Evolutionary conservation across 1,284 basidiomycete genomes (phyloP), one percentile per base, ranked within the genome.

Genomic region (Nidula niveotomentosa): DNA sequence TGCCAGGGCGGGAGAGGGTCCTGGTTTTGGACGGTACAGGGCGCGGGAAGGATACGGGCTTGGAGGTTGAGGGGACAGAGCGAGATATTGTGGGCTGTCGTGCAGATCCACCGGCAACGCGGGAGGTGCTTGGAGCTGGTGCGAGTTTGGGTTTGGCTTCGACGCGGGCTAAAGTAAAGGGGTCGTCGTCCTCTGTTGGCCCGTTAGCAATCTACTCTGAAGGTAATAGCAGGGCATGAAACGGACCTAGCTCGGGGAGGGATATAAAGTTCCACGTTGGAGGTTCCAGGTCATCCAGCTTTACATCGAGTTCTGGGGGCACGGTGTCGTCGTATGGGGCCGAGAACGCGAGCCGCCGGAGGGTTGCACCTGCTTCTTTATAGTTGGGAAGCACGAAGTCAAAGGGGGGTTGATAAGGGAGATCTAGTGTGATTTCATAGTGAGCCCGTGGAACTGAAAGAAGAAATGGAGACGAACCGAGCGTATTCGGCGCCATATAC

Each of bases 401-500:
- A 51, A 86, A 79, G 0, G 78, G 77, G 7, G 82, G 83, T 43
- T 78, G 74, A 55, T 80, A 86, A 0, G 76, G 70, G 17, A 77
- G 59, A 47, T 83, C 84, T 84, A 56, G 1, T 4, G 6, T 33
- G 15, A 45, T 15, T 46, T 49, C 9, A 48, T 30, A 30, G 30
- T 30, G 30, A 30, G 30, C 4, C 4, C 30, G 2, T 30, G 30
- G 30, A 30, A 13, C n/a, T 10, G n/a, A n/a, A 37, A 41, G 1
- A 49, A 39, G 30, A 15, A 36, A 23, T 4, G 23, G 23, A 30
- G 4, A 70, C 82, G 58, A 60, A 90, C 89, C 80, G 15, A 81
- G 70, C 7, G 80, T 81, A 59, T 85, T 88, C 6, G 90, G 90
- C 34, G 90, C 79, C 81, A 88, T 86, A 63, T 90, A 91, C 66